phyloP scores from a whole-genome alignment of 2,329 filamentous ascomycete genomes.

The Ophioceras dolichostomum region DNA sequence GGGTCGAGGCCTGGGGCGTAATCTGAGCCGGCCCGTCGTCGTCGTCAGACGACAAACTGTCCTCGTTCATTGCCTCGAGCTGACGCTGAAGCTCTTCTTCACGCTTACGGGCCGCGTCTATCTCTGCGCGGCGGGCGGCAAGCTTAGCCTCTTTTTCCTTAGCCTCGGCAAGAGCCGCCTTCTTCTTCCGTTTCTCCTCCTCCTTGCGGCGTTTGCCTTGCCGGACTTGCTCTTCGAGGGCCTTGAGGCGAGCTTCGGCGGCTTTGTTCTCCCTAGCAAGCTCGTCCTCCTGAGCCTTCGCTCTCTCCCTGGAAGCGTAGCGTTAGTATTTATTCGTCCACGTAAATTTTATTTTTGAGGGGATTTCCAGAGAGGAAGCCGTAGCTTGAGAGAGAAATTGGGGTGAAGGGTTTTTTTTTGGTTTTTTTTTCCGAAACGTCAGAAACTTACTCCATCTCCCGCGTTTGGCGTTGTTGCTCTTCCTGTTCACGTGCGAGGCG shows the following conservation, averaged over 20 bases:
- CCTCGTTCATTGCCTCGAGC: slow-evolving; percentile 62
- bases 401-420: too few relatives aligned
- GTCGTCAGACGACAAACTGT: slow-evolving; percentile 66
- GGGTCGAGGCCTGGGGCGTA: slow-evolving; percentile 47
- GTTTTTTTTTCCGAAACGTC: too few relatives aligned
- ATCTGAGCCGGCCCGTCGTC: slow-evolving; percentile 68
- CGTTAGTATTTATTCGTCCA: too few relatives aligned
- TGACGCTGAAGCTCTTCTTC: slow-evolving; percentile 84
- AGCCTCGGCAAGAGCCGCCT: slow-evolving; percentile 73
- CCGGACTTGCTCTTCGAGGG: slow-evolving; percentile 85
- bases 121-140: slow-evolving; percentile 75
- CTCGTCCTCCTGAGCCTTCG: slow-evolving; percentile 66
- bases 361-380: too few relatives aligned
- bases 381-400: too few relatives aligned
- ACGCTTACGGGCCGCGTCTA: slow-evolving; percentile 80
- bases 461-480: slow-evolving; percentile 60
- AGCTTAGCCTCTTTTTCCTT: slow-evolving; percentile 81
- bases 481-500: slow-evolving; percentile 60
- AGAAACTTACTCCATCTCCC: slow-evolving; percentile 70
- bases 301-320: slow-evolving; percentile 47
- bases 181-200: slow-evolving; percentile 87
- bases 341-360: too few relatives aligned
- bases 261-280: slow-evolving; percentile 69
- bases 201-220: slow-evolving; percentile 93
- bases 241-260: slow-evolving; percentile 70